These are phyloP conservation scores for Phytophthora sp. DNA, from an alignment of 352 stramenopile species.

Conservation along the genomic window DNA sequence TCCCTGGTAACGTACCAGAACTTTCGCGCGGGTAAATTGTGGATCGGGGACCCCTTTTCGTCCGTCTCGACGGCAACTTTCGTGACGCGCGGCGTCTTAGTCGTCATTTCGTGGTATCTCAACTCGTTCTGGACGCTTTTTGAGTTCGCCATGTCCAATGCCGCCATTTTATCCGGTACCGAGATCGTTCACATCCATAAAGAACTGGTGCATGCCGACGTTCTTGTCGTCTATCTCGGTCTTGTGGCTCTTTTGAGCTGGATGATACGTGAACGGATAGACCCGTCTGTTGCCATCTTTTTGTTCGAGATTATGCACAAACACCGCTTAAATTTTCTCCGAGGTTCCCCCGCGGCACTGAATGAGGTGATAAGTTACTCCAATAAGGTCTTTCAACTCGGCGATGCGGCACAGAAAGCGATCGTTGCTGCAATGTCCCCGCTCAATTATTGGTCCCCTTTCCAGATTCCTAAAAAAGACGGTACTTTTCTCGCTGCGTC, in stretches of 20 bases:
- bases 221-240: constrained; percentile 35
- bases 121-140: constrained; percentile 42
- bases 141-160: constrained; percentile 39
- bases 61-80: constrained; percentile 35
- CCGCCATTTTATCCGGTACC: constrained; percentile 13
- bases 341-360: background rate
- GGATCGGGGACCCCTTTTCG: constrained; percentile 48
- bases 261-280: constrained; percentile 28
- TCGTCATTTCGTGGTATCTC: constrained; percentile 38
- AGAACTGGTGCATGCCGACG: constrained; percentile 37
- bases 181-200: constrained; percentile 26
- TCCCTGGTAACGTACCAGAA: constrained; percentile 26
- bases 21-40: constrained; percentile 25
- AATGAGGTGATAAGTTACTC: constrained; percentile 18
- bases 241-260: constrained; percentile 25
- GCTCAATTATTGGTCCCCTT: constrained; percentile 24
- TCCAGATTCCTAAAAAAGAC: constrained; percentile 26
- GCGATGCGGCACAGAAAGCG: background rate
- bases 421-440: constrained; percentile 24
- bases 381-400: constrained; percentile 14
- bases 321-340: constrained; percentile 21
- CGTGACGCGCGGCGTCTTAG: constrained; percentile 15
- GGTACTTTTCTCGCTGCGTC: constrained; percentile 22
- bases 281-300: constrained; percentile 28
- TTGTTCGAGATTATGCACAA: constrained; percentile 32